Evolutionary conservation across 1,284 basidiomycete genomes (phyloP), one percentile per base, ranked within the genome.

Genomic region (Rhodotorula sp.): DNA sequence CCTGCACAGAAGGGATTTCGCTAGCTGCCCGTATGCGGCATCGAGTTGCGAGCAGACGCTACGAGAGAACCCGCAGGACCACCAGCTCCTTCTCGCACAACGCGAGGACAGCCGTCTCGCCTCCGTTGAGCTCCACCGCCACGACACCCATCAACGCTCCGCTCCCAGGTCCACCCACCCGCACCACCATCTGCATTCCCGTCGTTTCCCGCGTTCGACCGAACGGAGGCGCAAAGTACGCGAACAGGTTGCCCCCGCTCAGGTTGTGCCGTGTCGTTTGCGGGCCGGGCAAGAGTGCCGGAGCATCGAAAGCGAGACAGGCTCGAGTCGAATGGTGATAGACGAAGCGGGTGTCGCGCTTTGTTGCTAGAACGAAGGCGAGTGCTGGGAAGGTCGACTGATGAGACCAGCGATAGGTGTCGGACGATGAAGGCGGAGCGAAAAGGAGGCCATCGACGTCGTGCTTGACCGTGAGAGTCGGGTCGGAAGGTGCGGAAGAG

Each of bases 361-460:
- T 99, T 7, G 92, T 94, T 2, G 93, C 92, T 40, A 99, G 84
- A 26, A 98, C 95, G 78, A 97, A 99, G 1, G 91, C 86, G 7
- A 99, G 85, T 0, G 94, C 95, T 8, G 91, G 88, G 78, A 88
- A 92, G 0, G 93, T 96, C 16, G 86, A 84, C 2, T 81, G 80
- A 79, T 98, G 94, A 52, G 75, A 81, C 94, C 94, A 98, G 57
- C 59, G 77, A 67, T 48, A 78, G 51, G 22, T 52, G 52, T 30
- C 65, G 11, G 72, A 75, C 2, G 78, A 74, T 30, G 77, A 72
- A 15, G 62, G 20, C 0, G 76, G 76, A 9, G 84, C 56, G 79
- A 90, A 92, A 47, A 90, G 81, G 0, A 88, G 83, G 0, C 94
- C 95, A 77, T 98, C 94, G 28, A 97, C 83, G 58, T 88, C 88